phyloP scores from a whole-genome alignment of 23 red algal genomes.

The Gracilaria domingensis region DNA sequence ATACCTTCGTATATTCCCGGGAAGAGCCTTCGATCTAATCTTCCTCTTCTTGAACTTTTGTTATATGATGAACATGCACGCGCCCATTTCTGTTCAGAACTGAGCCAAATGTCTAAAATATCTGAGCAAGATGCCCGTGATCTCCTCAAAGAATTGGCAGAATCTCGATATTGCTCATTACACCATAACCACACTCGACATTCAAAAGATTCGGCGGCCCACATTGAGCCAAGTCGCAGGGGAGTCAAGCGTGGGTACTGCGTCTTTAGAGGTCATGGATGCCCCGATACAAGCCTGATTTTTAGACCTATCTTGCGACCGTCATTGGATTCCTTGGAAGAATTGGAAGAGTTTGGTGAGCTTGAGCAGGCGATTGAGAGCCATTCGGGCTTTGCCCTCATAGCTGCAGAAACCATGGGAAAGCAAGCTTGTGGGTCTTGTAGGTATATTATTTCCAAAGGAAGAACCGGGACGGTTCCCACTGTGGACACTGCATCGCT shows the following conservation, averaged over 20 bases:
- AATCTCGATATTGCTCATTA: background rate
- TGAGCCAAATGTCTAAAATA: background rate
- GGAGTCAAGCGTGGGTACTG: too few relatives aligned
- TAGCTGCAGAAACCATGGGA: background rate
- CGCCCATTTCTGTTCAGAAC: background rate
- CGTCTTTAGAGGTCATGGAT: too few relatives aligned
- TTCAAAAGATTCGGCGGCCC: too few relatives aligned
- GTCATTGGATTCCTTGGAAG: background rate
- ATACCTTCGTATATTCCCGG: too few relatives aligned
- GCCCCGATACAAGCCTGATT: background rate
- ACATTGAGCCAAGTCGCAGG: too few relatives aligned
- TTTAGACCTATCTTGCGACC: background rate
- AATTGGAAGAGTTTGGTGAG: background rate
- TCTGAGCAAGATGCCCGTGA: background rate
- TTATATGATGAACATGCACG: background rate
- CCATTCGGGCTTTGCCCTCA: background rate
- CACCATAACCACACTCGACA: background rate
- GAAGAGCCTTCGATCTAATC: background rate
- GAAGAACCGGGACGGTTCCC: background rate
- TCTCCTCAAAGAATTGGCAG: background rate
- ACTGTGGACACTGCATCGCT: background rate
- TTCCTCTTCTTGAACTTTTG: background rate
- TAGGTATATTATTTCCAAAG: constrained; percentile 10
- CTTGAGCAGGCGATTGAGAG: background rate
- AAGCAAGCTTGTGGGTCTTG: background rate